Conservation (phyloP, 2,329 filamentous ascomycete genomes). For the Fusarium sp. region DNA sequence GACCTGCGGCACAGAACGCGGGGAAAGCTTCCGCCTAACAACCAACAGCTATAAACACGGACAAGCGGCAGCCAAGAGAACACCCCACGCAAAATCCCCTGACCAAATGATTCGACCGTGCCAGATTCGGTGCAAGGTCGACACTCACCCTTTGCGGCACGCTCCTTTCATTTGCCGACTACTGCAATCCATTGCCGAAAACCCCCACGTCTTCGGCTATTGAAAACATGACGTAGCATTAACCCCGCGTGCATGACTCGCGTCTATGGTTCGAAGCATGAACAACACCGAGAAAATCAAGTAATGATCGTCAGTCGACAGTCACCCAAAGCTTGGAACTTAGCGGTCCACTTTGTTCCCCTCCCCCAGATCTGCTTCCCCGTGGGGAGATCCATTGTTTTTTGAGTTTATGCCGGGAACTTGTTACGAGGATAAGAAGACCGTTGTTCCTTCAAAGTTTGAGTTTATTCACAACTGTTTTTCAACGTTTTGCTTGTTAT, state of each 20-base stretch:
- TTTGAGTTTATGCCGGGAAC: background rate
- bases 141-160: constrained; percentile 9
- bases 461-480: background rate
- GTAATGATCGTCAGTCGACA: background rate
- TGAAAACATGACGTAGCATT: background rate
- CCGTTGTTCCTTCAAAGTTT: background rate
- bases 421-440: constrained; percentile 1
- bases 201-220: constrained; percentile 9
- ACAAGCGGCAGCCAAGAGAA: background rate
- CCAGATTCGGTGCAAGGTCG: background rate
- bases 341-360: background rate
- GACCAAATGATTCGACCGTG: background rate
- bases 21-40: background rate
- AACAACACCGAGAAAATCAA: background rate
- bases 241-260: background rate
- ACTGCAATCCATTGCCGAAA: background rate
- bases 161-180: background rate
- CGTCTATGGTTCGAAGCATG: background rate
- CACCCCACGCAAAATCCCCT: constrained; percentile 6
- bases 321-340: background rate
- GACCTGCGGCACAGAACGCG: background rate
- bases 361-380: constrained; percentile 8
- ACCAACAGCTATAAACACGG: background rate
- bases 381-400: constrained; percentile 7
- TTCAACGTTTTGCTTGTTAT: background rate